Evolutionary conservation across 345 rosid genomes (phyloP).

Genomic region (Populus alba): DNA sequence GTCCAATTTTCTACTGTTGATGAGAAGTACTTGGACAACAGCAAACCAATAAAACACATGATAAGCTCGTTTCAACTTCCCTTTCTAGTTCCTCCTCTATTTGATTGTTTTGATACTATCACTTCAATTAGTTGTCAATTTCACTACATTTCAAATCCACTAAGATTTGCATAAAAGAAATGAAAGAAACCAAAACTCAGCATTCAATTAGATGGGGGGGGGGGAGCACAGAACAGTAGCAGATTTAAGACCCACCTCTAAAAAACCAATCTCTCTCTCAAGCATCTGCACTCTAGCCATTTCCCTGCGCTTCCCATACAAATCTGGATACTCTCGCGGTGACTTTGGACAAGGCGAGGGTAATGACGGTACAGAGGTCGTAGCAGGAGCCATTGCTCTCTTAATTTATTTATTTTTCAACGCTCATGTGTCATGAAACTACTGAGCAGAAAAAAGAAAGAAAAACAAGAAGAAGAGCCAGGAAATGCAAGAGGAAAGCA

Average conservation of each 20-base stretch:
- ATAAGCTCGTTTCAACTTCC: background rate
- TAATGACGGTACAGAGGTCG: conserved; percentile 19
- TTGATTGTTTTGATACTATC: background rate
- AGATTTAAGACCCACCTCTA: conserved; percentile 58
- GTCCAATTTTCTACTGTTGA: background rate
- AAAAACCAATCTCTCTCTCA: conserved; percentile 84
- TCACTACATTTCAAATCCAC: background rate
- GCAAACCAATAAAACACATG: background rate
- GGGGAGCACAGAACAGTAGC: background rate
- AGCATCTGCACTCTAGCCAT: conserved; percentile 82
- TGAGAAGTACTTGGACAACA: background rate
- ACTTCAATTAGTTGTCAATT: background rate
- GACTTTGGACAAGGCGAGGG: conserved; percentile 73
- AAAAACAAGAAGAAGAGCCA: background rate
- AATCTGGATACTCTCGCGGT: conserved; percentile 93
- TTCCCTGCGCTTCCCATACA: conserved; percentile 83
- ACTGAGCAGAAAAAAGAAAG: background rate
- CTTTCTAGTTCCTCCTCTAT: background rate
- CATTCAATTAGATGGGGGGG: too few relatives aligned
- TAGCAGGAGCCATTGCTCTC: background rate
- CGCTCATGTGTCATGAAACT: background rate
- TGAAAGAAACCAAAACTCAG: background rate
- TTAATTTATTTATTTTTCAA: background rate
- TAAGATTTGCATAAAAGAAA: background rate
- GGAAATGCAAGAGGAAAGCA: background rate